Base-by-base conservation (phyloP, 768 basidiomycete species). In the Mycena venus region DNA sequence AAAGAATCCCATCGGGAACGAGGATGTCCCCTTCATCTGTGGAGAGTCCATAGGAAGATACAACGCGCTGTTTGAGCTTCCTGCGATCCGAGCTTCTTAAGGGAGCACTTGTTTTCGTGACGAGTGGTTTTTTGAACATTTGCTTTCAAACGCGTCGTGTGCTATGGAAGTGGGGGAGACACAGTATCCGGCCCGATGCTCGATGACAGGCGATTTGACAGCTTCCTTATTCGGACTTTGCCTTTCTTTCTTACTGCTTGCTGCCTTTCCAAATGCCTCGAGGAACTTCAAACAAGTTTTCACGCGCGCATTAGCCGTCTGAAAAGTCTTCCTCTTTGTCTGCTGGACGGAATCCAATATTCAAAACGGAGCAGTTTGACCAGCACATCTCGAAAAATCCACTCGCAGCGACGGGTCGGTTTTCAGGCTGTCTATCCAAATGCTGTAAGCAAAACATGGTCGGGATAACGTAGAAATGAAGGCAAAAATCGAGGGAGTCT, bases 371-470 rank as follows among this genome's bases (percentile, higher is more conserved):
- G 80, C 89, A 95, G 77, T 99, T 98, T 78, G 98, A 98, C 25
- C 98, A 99, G 83, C 98, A 99, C 85, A 99, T 99, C 77, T 89
- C 99, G 73, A 99, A 98, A 85, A 99, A 96, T 83, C 94, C 96
- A 6, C 90, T 92, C 71, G 94, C 96, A 38, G 96, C 96, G 7
- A 98, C 87, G 93, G 92, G 96, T 98, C 79, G 73, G 89, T 84
- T 72, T 71, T n/a, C n/a, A n/a, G 23, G 19, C 36, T 51, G 25
- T 55, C 65, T n/a, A 40, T 44, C 31, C 62, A 55, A 21, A 40
- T 62, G 10, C 42, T 62, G 60, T 38, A 62, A 31, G 40, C 44
- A 15, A 25, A 17, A 61, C 36, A 65, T 65, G 64, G 32, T 65
- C 49, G 64, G 34, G 64, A 65, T 21, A 53, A 65, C 32, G 64